phyloP scores from a whole-genome alignment of 164 flowering plant genomes.

The Cinnamomum chago region DNA sequence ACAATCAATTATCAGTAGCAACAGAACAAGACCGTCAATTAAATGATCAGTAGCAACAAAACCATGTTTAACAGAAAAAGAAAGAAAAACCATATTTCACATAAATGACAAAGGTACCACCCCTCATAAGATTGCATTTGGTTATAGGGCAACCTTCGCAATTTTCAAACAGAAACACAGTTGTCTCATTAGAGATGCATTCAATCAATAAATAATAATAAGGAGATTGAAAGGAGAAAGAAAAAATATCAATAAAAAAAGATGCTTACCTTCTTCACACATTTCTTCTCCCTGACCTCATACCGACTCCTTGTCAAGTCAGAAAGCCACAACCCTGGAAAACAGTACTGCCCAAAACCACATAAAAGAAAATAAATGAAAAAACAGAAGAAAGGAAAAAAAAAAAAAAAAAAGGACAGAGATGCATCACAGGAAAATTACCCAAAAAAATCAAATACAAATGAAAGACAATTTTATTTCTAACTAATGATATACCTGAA shows the following conservation, averaged over 20 bases:
- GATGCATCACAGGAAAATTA: not conserved
- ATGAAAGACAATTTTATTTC: not conserved
- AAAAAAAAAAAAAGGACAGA: not conserved
- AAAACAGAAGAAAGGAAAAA: not conserved
- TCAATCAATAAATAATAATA: not conserved
- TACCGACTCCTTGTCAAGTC: constrained; percentile 69
- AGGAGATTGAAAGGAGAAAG: not conserved
- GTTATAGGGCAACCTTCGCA: not conserved
- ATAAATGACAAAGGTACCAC: not conserved
- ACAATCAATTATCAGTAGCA: too few relatives aligned
- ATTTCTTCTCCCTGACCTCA: constrained; percentile 85
- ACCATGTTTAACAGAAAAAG: too few relatives aligned
- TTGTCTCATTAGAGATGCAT: too few relatives aligned
- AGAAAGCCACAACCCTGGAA: constrained; percentile 73
- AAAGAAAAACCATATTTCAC: not conserved
- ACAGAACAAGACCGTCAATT: too few relatives aligned
- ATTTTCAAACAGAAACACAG: not conserved
- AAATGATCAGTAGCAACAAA: too few relatives aligned
- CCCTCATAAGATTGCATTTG: not conserved
- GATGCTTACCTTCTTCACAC: constrained; percentile 69
- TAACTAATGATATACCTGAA: constrained; percentile 40
- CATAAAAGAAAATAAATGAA: not conserved
- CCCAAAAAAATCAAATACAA: not conserved
- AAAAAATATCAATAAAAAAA: not conserved
- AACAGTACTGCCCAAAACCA: constrained; percentile 25